A percentile compares a stretch with the other conserved stretches of the same genome.
Conservation (phyloP, 768 basidiomycete species). For the Termitomyces sp. region DNA sequence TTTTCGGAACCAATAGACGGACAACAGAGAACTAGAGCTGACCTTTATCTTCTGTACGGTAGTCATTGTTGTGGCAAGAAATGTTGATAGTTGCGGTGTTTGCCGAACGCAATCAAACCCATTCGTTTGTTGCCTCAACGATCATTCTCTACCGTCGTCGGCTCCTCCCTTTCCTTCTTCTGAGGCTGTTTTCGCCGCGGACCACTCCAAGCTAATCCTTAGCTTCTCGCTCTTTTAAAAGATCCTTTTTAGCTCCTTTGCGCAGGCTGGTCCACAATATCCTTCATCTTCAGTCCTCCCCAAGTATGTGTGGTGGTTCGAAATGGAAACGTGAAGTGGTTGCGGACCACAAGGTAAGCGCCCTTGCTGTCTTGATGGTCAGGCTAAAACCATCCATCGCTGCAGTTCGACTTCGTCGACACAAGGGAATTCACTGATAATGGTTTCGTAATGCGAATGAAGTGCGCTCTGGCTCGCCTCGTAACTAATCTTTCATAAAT, state of each 20-base stretch:
- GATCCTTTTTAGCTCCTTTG: slow-evolving; percentile 20
- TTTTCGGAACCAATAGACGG: slow-evolving; percentile 16
- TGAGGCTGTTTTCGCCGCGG: slow-evolving; percentile 6
- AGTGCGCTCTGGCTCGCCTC: slow-evolving; percentile 39
- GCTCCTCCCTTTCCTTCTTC: slow-evolving; percentile 9
- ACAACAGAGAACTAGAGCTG: slow-evolving; percentile 16
- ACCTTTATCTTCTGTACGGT: slow-evolving; percentile 91
- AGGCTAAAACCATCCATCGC: slow-evolving; percentile 2
- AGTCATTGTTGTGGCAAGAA: slow-evolving; percentile 58
- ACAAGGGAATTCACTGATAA: slow-evolving; percentile 88
- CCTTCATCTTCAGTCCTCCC: slow-evolving; percentile 15
- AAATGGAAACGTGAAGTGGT: slow-evolving; percentile 98
- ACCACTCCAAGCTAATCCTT: slow-evolving; percentile 11
- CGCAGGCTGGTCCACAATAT: slow-evolving; percentile 41
- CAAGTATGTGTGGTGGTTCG: slow-evolving; percentile 62
- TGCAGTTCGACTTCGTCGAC: slow-evolving; percentile 95
- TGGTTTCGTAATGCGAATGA: slow-evolving; percentile 79
- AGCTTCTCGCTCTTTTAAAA: slow-evolving; percentile 21
- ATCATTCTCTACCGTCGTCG: background rate
- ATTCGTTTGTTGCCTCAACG: background rate
- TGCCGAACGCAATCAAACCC: slow-evolving; percentile 24
- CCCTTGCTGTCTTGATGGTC: background rate
- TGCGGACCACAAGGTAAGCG: slow-evolving; percentile 90
- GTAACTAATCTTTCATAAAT: background rate
- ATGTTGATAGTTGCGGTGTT: slow-evolving; percentile 29